Evolutionary conservation across 441 rosid genomes (phyloP), one percentile per base, ranked within the genome.

Genomic region (Kokia cookei): DNA sequence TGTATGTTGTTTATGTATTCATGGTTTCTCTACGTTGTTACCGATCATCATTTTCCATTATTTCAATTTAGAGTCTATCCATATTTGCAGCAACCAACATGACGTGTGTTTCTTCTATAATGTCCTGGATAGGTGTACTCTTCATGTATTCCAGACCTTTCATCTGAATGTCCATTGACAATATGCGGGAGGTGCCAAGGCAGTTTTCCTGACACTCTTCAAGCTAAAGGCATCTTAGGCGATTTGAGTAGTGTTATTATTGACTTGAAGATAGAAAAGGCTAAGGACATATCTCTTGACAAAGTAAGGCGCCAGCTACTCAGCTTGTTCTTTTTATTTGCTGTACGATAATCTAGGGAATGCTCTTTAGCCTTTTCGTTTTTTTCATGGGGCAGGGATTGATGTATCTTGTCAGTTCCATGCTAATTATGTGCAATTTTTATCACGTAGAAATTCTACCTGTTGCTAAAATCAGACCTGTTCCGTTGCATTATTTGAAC

Each of bases 111-210:
- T 55, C 59, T 17, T 2, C 24, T 55, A 55, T 43, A 43, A 43
- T 43, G 4, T 43, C 48, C 48, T 43, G 48, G 48, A 12, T 26
- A 96, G 98, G 81, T 87, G 58, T 86, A 81, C 76, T 93, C 97
- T 75, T 86, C 89, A 19, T 54, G 58, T 63, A 83, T 90, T 75
- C 93, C 98, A 12, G 98, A 96, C 79, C 88, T 94, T 76, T 90
- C 97, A 66, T 86, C 86, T 27, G 85, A 84, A 69, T 79, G 84
- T 62, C 92, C 89, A 43, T 80, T 88, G 84, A 85, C 78, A 67
- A 51, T 94, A 40, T 86, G 83, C 72, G 99, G 98, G 72, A 89
- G 98, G 80, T 93, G 85, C 77, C 74, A 72, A 10, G 98, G 98
- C 73, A 82, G 79, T 65, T 90, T 94, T 67, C 98, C 98, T 2